Percentiles rank a stretch among this genome's conserved stretches.
These are phyloP conservation scores for Heterobasidion parviporum DNA, from an alignment of 1,284 basidiomycete genomes.

Conservation along the genomic window DNA sequence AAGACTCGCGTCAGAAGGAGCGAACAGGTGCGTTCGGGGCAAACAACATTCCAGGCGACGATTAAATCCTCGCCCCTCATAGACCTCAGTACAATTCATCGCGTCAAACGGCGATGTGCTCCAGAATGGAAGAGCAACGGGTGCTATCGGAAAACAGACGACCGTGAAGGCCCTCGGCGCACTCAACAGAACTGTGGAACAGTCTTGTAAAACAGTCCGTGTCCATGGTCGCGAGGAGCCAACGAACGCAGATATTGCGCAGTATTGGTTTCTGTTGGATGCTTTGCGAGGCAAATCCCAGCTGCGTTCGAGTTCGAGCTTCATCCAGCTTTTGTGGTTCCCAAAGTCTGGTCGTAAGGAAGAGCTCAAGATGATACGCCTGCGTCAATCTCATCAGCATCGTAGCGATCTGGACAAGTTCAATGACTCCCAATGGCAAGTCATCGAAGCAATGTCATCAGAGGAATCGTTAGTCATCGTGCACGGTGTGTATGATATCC, in stretches of 20 bases:
- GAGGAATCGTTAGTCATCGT: constrained; percentile 5
- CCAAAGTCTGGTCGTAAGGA: background rate
- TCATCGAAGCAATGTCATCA: background rate
- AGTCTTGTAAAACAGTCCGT: constrained; percentile 13
- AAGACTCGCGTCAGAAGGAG: constrained; percentile 25
- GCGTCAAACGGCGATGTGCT: too few species aligned
- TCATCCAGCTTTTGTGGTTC: constrained; percentile 6
- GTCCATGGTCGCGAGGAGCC: constrained; percentile 27
- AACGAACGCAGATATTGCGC: constrained; percentile 25
- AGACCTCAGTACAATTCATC: background rate
- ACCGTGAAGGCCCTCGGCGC: constrained; percentile 2
- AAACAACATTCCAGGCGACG: too few species aligned
- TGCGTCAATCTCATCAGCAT: background rate
- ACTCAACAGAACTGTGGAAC: constrained; percentile 14
- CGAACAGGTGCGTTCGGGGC: constrained; percentile 18
- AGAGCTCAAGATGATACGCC: too few species aligned
- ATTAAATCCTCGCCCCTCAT: too few species aligned
- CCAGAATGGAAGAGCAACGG: background rate
- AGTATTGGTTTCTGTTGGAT: constrained; percentile 24
- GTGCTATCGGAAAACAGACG: background rate
- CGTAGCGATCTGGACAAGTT: background rate
- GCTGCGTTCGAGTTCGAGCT: background rate
- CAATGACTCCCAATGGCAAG: background rate
- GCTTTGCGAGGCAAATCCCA: constrained; percentile 14
- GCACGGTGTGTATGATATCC: constrained; percentile 3